A percentile compares a stretch with the other conserved stretches of the same genome.
phyloP scores from a whole-genome alignment of 2,329 filamentous ascomycete species.

The Emergomyces pasteurianus region DNA sequence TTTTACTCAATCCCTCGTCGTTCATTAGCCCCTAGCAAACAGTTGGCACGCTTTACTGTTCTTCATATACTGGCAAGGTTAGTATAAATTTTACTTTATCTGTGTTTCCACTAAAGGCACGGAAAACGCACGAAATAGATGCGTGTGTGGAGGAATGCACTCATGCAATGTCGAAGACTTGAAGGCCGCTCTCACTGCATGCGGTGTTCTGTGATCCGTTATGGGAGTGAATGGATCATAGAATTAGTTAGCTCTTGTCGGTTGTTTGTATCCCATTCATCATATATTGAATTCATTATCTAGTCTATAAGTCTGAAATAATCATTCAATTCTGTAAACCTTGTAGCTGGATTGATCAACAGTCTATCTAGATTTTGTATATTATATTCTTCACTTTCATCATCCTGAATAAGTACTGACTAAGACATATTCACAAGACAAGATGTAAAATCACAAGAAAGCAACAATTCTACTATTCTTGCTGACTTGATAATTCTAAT shows the following conservation, averaged over 20 bases:
- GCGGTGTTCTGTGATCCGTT: background rate
- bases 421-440: slow-evolving; percentile 26
- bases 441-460: slow-evolving; percentile 31
- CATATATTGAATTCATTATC: background rate
- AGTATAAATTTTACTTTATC: no score
- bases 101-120: no score
- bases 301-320: background rate
- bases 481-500: background rate
- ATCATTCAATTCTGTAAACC: slow-evolving; percentile 17
- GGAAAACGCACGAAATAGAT: no score
- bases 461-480: background rate
- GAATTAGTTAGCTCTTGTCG: background rate
- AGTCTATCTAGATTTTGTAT: slow-evolving; percentile 29
- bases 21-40: no score
- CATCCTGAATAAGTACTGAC: slow-evolving; percentile 25
- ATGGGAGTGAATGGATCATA: background rate
- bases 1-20: no score
- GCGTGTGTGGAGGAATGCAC: no score
- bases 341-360: slow-evolving; percentile 25
- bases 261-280: background rate
- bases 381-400: slow-evolving; percentile 29
- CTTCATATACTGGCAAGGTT: no score
- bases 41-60: no score
- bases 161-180: background rate
- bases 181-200: background rate